Evolutionary conservation across 345 rosid species (phyloP).

Genomic region (Syzygium oleosum): DNA sequence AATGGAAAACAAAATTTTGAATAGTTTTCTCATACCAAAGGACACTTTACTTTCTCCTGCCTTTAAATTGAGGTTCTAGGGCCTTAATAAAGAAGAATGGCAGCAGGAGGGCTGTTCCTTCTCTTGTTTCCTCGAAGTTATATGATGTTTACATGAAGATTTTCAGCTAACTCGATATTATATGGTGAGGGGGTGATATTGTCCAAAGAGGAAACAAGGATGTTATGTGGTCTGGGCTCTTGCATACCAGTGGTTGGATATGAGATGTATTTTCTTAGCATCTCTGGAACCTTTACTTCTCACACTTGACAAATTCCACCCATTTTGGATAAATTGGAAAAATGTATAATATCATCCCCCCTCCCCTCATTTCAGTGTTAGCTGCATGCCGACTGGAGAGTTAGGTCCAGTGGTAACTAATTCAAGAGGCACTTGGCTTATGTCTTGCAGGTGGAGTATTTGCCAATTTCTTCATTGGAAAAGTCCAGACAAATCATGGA

Average conservation of each 20-base stretch:
- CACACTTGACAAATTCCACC: background rate
- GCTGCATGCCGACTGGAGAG: background rate
- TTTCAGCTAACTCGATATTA: background rate
- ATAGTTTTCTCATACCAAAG: background rate
- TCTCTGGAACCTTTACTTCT: background rate
- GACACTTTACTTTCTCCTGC: background rate
- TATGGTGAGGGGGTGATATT: background rate
- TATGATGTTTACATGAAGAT: background rate
- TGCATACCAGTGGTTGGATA: background rate
- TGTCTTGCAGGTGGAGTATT: constrained; percentile 74
- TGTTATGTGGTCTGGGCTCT: background rate
- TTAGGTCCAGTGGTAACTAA: background rate
- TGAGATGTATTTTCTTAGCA: background rate
- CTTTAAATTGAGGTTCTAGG: background rate
- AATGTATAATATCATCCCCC: background rate
- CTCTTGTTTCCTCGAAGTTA: background rate
- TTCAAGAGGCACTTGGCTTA: background rate
- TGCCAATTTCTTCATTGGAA: constrained; percentile 75
- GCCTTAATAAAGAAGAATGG: background rate
- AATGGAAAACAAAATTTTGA: background rate
- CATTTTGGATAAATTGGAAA: background rate
- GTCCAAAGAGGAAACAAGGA: background rate
- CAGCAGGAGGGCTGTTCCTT: background rate
- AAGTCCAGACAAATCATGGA: constrained; percentile 63
- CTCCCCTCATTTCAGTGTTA: background rate